Base-by-base conservation (phyloP, 306 rosid species). In the Ammopiptanthus mongolicus region DNA sequence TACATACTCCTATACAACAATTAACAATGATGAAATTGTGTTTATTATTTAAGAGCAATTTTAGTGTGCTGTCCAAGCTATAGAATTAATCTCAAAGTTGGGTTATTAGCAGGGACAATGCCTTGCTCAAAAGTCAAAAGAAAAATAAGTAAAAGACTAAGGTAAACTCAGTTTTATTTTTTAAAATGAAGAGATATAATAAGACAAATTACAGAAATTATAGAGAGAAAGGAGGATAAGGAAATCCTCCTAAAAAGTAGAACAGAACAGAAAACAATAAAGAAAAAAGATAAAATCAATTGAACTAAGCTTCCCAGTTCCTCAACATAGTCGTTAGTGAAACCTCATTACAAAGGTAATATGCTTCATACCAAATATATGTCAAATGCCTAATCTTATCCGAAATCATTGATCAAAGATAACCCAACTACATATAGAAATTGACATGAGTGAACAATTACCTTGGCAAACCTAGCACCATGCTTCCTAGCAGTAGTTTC, bases 381-480 rank as follows among this genome's bases (percentile, higher is more conserved):
- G 0, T n/a, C 13, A 6, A 21, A 23, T 23, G 25, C 25, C 25
- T 23, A 23, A 23, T 23, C 25, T 23, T 23, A 23, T 23, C 25
- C 25, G 1, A 23, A 23, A 23, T 53, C 67, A 51, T 37, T 42
- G 53, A 25, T 63, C 57, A 69, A 62, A 66, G 64, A 58, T 8
- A 37, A 52, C 4, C 52, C 11, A 46, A 17, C 44, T 9, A 66
- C 46, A 36, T 37, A 47, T 18, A 44, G 65, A 80, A 64, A 62
- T 66, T 56, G 69, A 74, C 58, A 57, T 18, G 68, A 69, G 74
- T 31, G 9, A 79, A 42, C 71, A 71, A 25, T 80, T 82, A 90
- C 98, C 98, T 87, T 84, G 59, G 91, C 83, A 65, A 84, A 67
- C 79, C 90, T 94, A 63, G 94, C 67, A 31, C 94, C 91, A 59